phyloP scores from a whole-genome alignment of 2,329 filamentous ascomycete species.

The Ophiostoma ips region DNA sequence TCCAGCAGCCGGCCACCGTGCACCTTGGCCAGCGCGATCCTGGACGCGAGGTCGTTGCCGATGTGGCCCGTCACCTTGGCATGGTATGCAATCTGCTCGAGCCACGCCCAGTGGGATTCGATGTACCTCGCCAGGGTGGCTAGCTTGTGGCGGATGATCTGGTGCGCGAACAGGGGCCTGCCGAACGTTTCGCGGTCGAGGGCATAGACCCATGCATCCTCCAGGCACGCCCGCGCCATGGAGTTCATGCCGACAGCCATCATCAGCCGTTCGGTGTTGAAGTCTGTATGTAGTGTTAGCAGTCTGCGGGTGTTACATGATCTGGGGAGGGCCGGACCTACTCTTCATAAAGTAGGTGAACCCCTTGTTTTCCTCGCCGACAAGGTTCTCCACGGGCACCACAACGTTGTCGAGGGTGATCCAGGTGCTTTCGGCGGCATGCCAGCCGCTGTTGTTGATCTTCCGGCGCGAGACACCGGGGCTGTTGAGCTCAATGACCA shows the following conservation, averaged over 20 bases:
- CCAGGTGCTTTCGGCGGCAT: slow-evolving; percentile 45
- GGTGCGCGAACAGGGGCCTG: slow-evolving; percentile 40
- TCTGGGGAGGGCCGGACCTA: no score
- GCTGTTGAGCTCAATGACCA: slow-evolving; percentile 39
- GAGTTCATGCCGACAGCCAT: slow-evolving; percentile 43
- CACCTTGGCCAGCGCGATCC: slow-evolving; percentile 28
- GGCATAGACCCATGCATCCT: slow-evolving; percentile 38
- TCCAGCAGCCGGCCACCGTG: slow-evolving; percentile 35
- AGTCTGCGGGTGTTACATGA: no score
- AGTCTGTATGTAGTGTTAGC: slow-evolving; percentile 23
- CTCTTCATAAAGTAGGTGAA: slow-evolving; percentile 44
- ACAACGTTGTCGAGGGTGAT: slow-evolving; percentile 41
- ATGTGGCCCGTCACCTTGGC: slow-evolving; percentile 22
- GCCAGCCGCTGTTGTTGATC: slow-evolving; percentile 53
- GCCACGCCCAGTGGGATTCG: slow-evolving; percentile 47
- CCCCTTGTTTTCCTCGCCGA: slow-evolving; percentile 40
- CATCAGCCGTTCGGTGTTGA: slow-evolving; percentile 45
- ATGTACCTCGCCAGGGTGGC: slow-evolving; percentile 44
- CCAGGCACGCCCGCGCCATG: slow-evolving; percentile 40
- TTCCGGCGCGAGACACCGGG: slow-evolving; percentile 37
- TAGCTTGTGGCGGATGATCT: slow-evolving; percentile 46
- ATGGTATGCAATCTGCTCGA: slow-evolving; percentile 47
- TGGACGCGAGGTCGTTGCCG: slow-evolving; percentile 21
- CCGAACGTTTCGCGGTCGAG: slow-evolving; percentile 43
- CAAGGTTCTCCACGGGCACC: slow-evolving; percentile 37